Evolutionary conservation across 805 yeast genomes (phyloP).

Genomic region (Sugiyamaella smithiae): DNA sequence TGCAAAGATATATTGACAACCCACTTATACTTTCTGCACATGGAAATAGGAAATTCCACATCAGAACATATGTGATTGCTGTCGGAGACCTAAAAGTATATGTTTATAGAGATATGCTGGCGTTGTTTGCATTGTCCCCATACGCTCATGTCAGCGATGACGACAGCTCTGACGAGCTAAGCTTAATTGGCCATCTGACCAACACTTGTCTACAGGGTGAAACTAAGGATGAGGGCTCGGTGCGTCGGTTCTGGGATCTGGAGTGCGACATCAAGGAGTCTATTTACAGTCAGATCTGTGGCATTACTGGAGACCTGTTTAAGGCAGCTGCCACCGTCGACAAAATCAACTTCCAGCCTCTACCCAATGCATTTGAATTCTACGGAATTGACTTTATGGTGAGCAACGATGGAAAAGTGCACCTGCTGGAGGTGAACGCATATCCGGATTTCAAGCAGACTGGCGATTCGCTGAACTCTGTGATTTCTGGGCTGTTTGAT

Average conservation of each 20-base stretch:
- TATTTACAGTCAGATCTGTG: constrained; percentile 56
- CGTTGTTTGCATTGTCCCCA: constrained; percentile 66
- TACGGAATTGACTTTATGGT: constrained; percentile 89
- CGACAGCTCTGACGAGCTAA: too few species aligned
- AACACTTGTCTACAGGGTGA: constrained; percentile 86
- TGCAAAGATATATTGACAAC: constrained; percentile 70
- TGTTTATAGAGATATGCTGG: constrained; percentile 76
- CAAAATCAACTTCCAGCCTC: constrained; percentile 78
- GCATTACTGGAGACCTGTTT: constrained; percentile 66
- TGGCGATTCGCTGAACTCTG: constrained; percentile 67
- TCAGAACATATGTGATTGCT: constrained; percentile 78
- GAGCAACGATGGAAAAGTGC: constrained; percentile 46
- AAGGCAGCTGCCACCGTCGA: constrained; percentile 79
- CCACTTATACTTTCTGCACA: constrained; percentile 68
- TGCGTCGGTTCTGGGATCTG: constrained; percentile 62
- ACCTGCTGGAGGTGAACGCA: constrained; percentile 80
- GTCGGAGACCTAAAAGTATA: constrained; percentile 71
- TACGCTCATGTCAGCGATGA: constrained; percentile 41
- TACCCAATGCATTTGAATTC: constrained; percentile 77
- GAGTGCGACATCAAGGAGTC: constrained; percentile 16
- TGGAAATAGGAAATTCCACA: constrained; percentile 76
- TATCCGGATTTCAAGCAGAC: constrained; percentile 98
- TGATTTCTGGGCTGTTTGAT: constrained; percentile 68
- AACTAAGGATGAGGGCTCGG: constrained; percentile 39
- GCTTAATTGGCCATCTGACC: constrained; percentile 77